phyloP scores from a whole-genome alignment of 192 early-diverging fungal genomes.

The Obelidium mucronatum region DNA sequence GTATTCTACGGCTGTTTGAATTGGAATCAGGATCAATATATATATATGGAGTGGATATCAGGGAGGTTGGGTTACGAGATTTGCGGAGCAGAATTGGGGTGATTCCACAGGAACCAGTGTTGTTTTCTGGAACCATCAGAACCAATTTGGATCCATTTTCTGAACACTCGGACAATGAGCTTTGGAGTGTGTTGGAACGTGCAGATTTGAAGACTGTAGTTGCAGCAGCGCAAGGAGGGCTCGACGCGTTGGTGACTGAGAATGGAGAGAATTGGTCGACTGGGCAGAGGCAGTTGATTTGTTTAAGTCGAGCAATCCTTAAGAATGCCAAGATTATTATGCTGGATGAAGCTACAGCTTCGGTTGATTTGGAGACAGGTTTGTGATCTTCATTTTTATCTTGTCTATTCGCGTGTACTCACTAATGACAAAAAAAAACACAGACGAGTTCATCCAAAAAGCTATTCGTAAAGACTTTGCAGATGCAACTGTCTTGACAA shows the following conservation, averaged over 20 bases:
- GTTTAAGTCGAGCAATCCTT: slow-evolving; percentile 49
- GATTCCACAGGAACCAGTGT: slow-evolving; percentile 81
- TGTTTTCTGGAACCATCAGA: slow-evolving; percentile 67
- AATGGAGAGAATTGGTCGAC: slow-evolving; percentile 29
- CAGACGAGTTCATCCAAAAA: slow-evolving; percentile 49
- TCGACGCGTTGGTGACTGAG: background rate
- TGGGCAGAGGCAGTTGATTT: slow-evolving; percentile 60
- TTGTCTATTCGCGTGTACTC: no score
- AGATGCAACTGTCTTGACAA: slow-evolving; percentile 69
- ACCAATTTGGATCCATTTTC: slow-evolving; percentile 76
- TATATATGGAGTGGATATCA: slow-evolving; percentile 71
- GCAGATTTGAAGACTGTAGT: slow-evolving; percentile 54
- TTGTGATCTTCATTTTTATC: no score
- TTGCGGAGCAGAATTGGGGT: slow-evolving; percentile 69
- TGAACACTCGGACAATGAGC: slow-evolving; percentile 63
- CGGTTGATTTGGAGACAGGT: slow-evolving; percentile 65
- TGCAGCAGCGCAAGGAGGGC: slow-evolving; percentile 23
- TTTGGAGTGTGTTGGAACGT: slow-evolving; percentile 76
- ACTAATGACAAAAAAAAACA: no score
- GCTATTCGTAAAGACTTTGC: slow-evolving; percentile 65
- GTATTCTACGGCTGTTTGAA: slow-evolving; percentile 74
- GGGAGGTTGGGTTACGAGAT: slow-evolving; percentile 57
- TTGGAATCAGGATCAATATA: slow-evolving; percentile 53
- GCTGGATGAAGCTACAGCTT: slow-evolving; percentile 48
- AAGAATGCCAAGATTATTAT: slow-evolving; percentile 38